Evolutionary conservation across 164 flowering plant genomes (phyloP).

Genomic region (Annona squamosa): DNA sequence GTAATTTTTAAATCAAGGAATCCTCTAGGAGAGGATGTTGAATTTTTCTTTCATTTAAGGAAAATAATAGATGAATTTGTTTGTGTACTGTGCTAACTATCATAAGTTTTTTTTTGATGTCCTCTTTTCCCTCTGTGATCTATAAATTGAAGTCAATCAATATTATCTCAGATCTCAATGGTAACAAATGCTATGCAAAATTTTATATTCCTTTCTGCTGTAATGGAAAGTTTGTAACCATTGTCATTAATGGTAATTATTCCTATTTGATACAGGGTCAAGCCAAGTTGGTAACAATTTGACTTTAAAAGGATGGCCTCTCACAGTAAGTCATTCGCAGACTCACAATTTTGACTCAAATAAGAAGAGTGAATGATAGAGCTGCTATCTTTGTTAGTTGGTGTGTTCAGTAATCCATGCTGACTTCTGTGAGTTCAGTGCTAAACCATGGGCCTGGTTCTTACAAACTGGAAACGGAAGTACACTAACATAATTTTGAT

Average conservation of each 20-base stretch:
- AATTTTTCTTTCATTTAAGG: no score
- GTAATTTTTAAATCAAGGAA: no score
- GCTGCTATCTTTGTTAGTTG: no score
- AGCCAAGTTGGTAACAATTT: conserved; percentile 84
- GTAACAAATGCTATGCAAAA: neutral
- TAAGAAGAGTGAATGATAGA: no score
- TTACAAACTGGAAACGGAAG: neutral
- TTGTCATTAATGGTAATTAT: neutral
- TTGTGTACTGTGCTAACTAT: no score
- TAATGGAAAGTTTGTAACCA: neutral
- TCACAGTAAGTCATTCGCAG: conserved; percentile 50
- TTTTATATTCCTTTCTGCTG: neutral
- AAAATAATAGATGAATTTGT: no score
- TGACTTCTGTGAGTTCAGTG: neutral
- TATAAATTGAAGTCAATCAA: neutral
- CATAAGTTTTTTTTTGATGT: no score
- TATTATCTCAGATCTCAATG: neutral
- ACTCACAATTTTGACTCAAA: no score
- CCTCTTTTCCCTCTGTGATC: neutral
- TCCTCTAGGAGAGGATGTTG: no score
- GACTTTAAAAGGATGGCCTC: conserved; percentile 97
- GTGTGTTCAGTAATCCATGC: no score
- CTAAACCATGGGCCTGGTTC: neutral
- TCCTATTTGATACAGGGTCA: conserved; percentile 51
- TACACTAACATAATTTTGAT: neutral